These are phyloP conservation scores for Blastobotrys petasosporus DNA, from an alignment of 1,139 yeast species.

Conservation along the genomic window DNA sequence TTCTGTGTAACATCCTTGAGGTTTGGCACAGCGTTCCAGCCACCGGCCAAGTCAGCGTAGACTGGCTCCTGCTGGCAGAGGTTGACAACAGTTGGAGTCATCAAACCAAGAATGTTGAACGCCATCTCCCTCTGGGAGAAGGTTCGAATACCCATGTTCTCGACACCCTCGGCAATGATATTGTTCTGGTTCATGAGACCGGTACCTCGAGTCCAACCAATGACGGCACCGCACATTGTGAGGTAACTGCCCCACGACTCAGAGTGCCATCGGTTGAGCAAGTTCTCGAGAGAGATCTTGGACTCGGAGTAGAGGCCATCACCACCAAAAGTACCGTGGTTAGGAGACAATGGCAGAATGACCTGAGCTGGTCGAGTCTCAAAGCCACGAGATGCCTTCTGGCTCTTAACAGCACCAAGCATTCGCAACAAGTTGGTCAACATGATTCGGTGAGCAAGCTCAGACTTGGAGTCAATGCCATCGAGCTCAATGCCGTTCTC, in stretches of 20 bases:
- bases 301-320: constrained; percentile 98
- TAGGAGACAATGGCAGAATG: constrained; percentile 92
- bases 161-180: constrained; percentile 96
- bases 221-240: constrained; percentile 95
- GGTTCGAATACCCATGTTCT: constrained; percentile 91
- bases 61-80: constrained; percentile 92
- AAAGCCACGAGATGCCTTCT: constrained; percentile 64
- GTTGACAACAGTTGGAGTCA: constrained; percentile 80
- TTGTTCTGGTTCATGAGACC: constrained; percentile 97
- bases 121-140: constrained; percentile 99
- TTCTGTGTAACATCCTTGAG: constrained; percentile 81
- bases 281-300: constrained; percentile 86
- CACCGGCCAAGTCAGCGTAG: constrained; percentile 98
- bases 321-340: constrained; percentile 97
- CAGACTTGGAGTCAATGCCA: constrained; percentile 88
- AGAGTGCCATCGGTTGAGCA: constrained; percentile 97
- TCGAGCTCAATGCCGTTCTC: constrained; percentile 96
- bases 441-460: constrained; percentile 97
- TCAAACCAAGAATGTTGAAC: constrained; percentile 87
- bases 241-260: constrained; percentile 94
- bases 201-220: constrained; percentile 99
- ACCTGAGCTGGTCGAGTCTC: constrained; percentile 99
- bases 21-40: constrained; percentile 88
- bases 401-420: constrained; percentile 81
- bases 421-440: constrained; percentile 89